Conservation (phyloP, 139 green algal genomes). For the Asterochloris sp. region DNA sequence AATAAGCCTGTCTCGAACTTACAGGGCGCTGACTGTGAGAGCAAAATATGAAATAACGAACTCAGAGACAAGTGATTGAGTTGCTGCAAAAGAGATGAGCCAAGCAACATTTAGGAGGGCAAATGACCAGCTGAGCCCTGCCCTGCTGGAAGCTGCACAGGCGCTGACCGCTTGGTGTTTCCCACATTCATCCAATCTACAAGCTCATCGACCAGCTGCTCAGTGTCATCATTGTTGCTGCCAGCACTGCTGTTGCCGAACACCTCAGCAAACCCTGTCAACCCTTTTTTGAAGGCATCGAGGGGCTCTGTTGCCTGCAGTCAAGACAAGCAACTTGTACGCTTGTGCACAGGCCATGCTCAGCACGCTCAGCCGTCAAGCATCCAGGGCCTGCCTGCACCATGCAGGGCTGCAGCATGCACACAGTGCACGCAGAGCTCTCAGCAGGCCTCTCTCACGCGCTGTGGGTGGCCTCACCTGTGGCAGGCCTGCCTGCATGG, state of each 20-base stretch:
- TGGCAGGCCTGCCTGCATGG: conserved; percentile 14
- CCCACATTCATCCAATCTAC: conserved; percentile 32
- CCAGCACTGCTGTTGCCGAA: conserved; percentile 35
- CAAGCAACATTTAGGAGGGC: too few species aligned
- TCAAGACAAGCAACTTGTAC: neutral
- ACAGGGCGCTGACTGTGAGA: too few species aligned
- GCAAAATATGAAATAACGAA: too few species aligned
- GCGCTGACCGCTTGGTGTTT: neutral
- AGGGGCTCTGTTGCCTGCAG: conserved; percentile 33
- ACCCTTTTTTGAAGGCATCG: conserved; percentile 39
- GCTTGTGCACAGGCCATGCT: neutral
- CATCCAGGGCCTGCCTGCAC: too few species aligned
- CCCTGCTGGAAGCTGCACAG: too few species aligned
- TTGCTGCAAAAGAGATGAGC: too few species aligned
- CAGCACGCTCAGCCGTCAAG: neutral
- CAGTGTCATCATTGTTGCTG: conserved; percentile 33
- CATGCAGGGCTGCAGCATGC: too few species aligned
- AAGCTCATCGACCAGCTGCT: conserved; percentile 54
- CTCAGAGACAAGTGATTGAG: too few species aligned
- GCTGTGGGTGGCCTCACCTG: conserved; percentile 2
- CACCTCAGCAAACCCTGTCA: conserved; percentile 37
- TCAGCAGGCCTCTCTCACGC: too few species aligned
- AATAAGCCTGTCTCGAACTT: too few species aligned
- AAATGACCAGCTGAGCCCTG: too few species aligned
- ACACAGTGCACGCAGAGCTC: too few species aligned